These are phyloP conservation scores for Stachybotrys elegans DNA, from an alignment of 2,329 filamentous ascomycete species.

Conservation along the genomic window DNA sequence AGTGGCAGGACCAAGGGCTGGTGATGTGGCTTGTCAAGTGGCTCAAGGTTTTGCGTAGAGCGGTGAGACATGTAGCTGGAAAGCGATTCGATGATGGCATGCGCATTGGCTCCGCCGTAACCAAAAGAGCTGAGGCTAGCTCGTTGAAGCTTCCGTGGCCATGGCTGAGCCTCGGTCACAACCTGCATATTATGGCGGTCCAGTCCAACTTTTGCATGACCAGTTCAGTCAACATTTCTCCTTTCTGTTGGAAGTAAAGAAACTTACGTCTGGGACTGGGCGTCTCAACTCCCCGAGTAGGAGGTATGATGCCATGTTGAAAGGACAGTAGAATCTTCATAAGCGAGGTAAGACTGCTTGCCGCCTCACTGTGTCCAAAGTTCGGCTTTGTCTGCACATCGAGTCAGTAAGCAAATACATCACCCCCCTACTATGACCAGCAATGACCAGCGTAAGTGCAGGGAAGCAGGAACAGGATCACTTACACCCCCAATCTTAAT, in stretches of 20 bases:
- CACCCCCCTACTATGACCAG: too few species aligned
- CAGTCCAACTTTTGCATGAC: constrained; percentile 12
- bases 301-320: constrained; percentile 20
- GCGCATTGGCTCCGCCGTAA: constrained; percentile 40
- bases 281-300: constrained; percentile 17
- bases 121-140: constrained; percentile 30
- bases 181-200: constrained; percentile 18
- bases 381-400: constrained; percentile 18
- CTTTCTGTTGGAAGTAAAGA: background rate
- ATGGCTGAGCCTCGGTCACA: constrained; percentile 13
- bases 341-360: constrained; percentile 19
- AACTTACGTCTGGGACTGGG: constrained; percentile 17
- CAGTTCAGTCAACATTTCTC: constrained; percentile 4
- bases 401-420: too few species aligned
- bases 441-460: too few species aligned
- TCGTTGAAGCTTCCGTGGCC: constrained; percentile 17
- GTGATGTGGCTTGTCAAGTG: background rate
- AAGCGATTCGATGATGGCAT: constrained; percentile 30
- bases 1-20: background rate
- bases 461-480: too few species aligned
- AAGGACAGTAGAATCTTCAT: constrained; percentile 20
- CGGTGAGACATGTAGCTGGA: background rate
- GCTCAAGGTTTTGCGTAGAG: too few species aligned
- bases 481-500: too few species aligned
- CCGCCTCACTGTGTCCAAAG: constrained; percentile 21